Base-by-base conservation (phyloP, 352 stramenopile species). In the Globisporangium abappressorium region DNA sequence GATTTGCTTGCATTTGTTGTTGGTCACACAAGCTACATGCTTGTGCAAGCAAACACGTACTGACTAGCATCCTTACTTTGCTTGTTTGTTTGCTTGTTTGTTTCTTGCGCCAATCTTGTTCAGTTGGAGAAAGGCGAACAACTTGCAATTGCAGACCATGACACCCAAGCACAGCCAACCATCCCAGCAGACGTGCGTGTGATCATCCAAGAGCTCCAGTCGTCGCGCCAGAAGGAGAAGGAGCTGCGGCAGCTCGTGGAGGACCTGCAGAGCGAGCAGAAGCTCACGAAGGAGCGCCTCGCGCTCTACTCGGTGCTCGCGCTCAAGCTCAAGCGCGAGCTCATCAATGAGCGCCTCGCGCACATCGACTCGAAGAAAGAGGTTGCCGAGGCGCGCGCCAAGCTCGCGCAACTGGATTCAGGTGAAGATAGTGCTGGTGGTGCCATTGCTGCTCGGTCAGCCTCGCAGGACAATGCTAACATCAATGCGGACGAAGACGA, bases 341-440 rank as follows among this genome's bases (percentile, higher is more conserved):
- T 94, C 67, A 77, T 94, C 64, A 83, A 89, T 69, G 86, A 94
- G 70, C 80, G 84, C 59, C 72, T 93, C 34, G 84, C 84, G 9
- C 82, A 91, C 49, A 87, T 92, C 33, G 77, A 91, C 58, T 79
- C 81, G 11, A 89, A 87, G 66, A 87, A 86, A 62, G 81, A 91
- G 38, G 73, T 84, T 1, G 76, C 82, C 18, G 82, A 92, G 60
- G 43, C 90, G 62, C 77, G 79, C 43, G 70, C 22, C 22, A 60
- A 47, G 55, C 55, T 57, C 15, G 12, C 57, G 24, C 41, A 56
- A 2, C 67, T 62, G 34, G 73, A 75, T 49, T 68, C 68, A 28
- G 67, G 62, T 22, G 76, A 70, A 54, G 76, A 65, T 46, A 67
- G 58, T 51, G 73, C 59, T 65, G 12, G 69, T 51, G 72, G 55